A percentile compares a stretch with the other conserved stretches of the same genome.
Evolutionary conservation across 2,329 filamentous ascomycete species (phyloP).

Genomic region (Pyrenophora graminea): DNA sequence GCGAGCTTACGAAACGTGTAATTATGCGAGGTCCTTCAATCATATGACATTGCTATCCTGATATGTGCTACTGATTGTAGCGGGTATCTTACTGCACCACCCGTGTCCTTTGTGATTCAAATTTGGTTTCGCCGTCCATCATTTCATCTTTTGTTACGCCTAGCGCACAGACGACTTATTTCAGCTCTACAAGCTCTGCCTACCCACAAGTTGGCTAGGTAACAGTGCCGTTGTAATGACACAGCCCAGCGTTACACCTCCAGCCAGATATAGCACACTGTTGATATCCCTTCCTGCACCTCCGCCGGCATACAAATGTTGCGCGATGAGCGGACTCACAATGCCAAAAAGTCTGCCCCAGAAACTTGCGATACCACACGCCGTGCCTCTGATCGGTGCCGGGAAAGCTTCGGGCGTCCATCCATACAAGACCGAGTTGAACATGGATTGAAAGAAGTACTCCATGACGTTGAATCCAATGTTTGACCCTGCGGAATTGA

Average conservation of each 20-base stretch:
- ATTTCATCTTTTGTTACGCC: not conserved
- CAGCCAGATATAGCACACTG: slow-evolving; percentile 60
- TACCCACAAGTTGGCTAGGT: slow-evolving; percentile 47
- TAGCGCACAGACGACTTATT: too few relatives aligned
- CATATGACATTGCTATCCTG: not conserved
- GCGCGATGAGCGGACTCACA: slow-evolving; percentile 60
- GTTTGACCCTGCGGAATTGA: slow-evolving; percentile 53
- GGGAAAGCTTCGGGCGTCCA: slow-evolving; percentile 59
- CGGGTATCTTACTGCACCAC: slow-evolving; percentile 1
- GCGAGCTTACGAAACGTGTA: not conserved
- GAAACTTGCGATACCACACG: slow-evolving; percentile 62
- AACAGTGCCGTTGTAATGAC: slow-evolving; percentile 57
- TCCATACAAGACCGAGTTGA: slow-evolving; percentile 58
- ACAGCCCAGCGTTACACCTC: slow-evolving; percentile 59
- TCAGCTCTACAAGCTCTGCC: slow-evolving; percentile 11
- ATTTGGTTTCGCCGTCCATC: not conserved
- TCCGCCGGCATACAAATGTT: slow-evolving; percentile 46
- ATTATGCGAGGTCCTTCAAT: not conserved
- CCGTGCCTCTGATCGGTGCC: slow-evolving; percentile 56
- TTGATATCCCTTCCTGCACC: slow-evolving; percentile 49
- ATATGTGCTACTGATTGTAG: not conserved
- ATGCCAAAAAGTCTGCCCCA: slow-evolving; percentile 64
- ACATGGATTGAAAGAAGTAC: slow-evolving; percentile 59
- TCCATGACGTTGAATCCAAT: slow-evolving; percentile 58
- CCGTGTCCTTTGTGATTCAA: not conserved